Conservation (phyloP, 2,329 filamentous ascomycete genomes). For the Ophiostoma pallidulum region DNA sequence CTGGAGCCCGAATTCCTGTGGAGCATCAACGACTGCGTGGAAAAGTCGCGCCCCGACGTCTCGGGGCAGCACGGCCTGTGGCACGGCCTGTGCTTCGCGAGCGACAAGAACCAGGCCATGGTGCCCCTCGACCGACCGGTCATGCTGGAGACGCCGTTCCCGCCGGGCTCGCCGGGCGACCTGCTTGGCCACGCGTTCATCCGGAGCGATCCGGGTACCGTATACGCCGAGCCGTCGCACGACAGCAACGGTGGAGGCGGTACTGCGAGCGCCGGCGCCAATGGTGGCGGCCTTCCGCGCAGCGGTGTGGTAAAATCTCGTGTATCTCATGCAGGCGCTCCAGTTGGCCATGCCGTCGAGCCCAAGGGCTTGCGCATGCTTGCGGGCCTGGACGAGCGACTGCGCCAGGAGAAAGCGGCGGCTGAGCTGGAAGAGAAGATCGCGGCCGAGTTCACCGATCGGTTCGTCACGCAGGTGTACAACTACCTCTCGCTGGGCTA, state of each 20-base stretch:
- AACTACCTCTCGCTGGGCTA: conserved; percentile 94
- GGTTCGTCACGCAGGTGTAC: conserved; percentile 90
- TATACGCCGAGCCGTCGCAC: conserved; percentile 33
- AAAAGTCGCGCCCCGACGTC: conserved; percentile 41
- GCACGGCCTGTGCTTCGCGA: conserved; percentile 58
- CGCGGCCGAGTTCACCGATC: conserved; percentile 63
- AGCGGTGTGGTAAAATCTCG: no score
- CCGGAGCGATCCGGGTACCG: conserved; percentile 19
- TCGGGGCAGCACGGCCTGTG: conserved; percentile 53
- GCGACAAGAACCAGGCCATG: conserved; percentile 27
- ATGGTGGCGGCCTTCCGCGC: conserved; percentile 6
- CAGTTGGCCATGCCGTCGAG: conserved; percentile 17
- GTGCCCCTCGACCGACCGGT: conserved; percentile 37
- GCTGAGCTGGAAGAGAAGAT: conserved; percentile 46
- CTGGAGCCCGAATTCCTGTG: conserved; percentile 67
- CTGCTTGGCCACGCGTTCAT: conserved; percentile 33
- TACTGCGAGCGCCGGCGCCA: no score
- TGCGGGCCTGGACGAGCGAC: conserved; percentile 41
- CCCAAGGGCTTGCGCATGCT: conserved; percentile 40
- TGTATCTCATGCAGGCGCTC: no score
- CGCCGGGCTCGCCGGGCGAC: conserved; percentile 32
- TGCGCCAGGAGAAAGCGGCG: conserved; percentile 39
- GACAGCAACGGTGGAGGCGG: conserved; percentile 12
- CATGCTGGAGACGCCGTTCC: conserved; percentile 42
- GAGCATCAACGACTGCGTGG: conserved; percentile 35